These are phyloP conservation scores for Tephrocybe sp. DNA, from an alignment of 768 basidiomycete species.

Conservation along the genomic window DNA sequence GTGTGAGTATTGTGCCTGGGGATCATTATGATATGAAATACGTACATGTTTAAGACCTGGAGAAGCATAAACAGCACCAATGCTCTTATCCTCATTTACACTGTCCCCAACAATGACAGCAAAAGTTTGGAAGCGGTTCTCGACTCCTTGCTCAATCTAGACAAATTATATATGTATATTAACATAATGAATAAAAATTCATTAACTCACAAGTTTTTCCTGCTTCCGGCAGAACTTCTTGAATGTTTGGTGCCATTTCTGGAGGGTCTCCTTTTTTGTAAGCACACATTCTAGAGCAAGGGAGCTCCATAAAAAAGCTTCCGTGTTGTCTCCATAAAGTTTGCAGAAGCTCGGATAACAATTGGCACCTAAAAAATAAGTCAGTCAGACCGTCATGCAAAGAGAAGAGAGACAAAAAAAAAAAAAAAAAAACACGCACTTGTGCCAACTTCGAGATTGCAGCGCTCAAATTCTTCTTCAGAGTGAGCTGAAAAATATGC, in stretches of 20 bases:
- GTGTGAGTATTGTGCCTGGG: too few species aligned
- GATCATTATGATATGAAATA: too few species aligned
- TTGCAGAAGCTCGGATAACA: not conserved
- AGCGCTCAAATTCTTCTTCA: not conserved
- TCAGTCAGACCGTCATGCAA: too few species aligned
- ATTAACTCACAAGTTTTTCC: not conserved
- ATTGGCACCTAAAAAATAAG: not conserved
- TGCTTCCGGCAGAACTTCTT: not conserved
- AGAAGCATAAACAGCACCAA: not conserved
- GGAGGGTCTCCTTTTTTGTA: not conserved
- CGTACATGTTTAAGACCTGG: not conserved
- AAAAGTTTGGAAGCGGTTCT: not conserved
- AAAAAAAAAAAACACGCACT: too few species aligned
- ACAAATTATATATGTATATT: too few species aligned
- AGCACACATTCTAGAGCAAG: not conserved
- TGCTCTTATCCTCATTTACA: not conserved
- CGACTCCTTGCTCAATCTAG: not conserved
- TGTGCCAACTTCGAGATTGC: not conserved
- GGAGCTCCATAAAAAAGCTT: not conserved
- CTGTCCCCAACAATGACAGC: not conserved
- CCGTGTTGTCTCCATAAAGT: not conserved
- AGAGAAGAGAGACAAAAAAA: not conserved
- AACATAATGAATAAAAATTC: not conserved
- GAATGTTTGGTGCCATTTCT: not conserved
- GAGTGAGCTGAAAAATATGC: not conserved